Percentiles rank a stretch among this genome's conserved stretches.
Conservation (phyloP, 768 basidiomycete species). For the Nevesoporus exiguus region DNA sequence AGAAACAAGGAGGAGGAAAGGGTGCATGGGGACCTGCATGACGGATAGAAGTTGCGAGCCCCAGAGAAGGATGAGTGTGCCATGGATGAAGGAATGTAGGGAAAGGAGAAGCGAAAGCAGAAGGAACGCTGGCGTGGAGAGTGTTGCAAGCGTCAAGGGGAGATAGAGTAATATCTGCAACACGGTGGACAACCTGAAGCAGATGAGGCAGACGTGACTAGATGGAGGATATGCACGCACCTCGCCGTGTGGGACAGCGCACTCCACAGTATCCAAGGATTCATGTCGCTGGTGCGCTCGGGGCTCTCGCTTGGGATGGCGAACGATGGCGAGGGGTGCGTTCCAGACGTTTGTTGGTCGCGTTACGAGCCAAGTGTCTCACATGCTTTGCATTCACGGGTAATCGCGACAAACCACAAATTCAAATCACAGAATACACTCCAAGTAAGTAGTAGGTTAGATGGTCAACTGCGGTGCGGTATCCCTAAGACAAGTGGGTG, state of each 20-base stretch:
- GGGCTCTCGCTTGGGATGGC: neutral
- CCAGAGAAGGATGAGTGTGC: conserved; percentile 70
- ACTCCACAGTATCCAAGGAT: conserved; percentile 65
- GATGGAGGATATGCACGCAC: conserved; percentile 30
- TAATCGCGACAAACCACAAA: neutral
- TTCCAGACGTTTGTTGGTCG: neutral
- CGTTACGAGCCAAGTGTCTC: conserved; percentile 2
- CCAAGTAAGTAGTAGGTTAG: conserved; percentile 2
- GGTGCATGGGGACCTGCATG: conserved; percentile 82
- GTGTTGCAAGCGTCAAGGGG: conserved; percentile 79
- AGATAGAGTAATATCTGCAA: conserved; percentile 81
- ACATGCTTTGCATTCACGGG: conserved; percentile 3
- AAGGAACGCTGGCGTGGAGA: conserved; percentile 77
- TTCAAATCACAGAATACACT: neutral
- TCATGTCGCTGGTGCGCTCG: conserved; percentile 30
- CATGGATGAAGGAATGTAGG: conserved; percentile 76
- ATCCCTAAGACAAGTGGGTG: conserved; percentile 21
- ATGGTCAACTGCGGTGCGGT: conserved; percentile 19
- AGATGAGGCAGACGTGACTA: conserved; percentile 1
- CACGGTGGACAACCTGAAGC: conserved; percentile 64
- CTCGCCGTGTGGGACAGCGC: conserved; percentile 62
- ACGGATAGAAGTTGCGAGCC: conserved; percentile 69
- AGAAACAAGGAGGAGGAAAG: conserved; percentile 79
- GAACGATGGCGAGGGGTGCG: too few relatives aligned
- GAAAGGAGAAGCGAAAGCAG: conserved; percentile 76